These are phyloP conservation scores for Sphenostylis stenocarpa DNA, from an alignment of 306 rosid species.

Conservation along the genomic window DNA sequence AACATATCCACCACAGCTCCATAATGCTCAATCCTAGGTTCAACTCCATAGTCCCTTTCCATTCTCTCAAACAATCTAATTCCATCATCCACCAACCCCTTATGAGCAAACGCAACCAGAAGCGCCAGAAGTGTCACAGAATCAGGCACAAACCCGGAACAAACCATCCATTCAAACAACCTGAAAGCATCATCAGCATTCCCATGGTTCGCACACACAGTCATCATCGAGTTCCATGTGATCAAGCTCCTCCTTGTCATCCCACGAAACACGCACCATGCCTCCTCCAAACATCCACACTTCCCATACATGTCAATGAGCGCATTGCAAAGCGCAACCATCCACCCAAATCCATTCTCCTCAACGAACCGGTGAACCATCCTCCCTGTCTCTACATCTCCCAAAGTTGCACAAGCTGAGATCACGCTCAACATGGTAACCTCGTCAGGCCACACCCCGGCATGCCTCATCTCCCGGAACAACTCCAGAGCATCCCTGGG, in stretches of 20 bases:
- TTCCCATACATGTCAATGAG: constrained; percentile 62
- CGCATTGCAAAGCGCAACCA: constrained; percentile 60
- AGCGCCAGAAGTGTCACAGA: constrained; percentile 52
- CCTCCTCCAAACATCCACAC: constrained; percentile 60
- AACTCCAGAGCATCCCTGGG: constrained; percentile 53
- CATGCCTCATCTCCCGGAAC: constrained; percentile 54
- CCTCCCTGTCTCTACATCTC: constrained; percentile 51
- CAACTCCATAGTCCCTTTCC: constrained; percentile 45
- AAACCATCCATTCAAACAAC: constrained; percentile 47
- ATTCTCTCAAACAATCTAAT: constrained; percentile 51
- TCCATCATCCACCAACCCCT: constrained; percentile 60
- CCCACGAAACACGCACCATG: constrained; percentile 46
- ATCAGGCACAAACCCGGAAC: constrained; percentile 47
- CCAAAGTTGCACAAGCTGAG: constrained; percentile 50
- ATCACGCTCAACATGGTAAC: constrained; percentile 64
- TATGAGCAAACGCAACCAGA: constrained; percentile 54
- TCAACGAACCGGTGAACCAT: constrained; percentile 48
- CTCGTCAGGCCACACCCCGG: constrained; percentile 53
- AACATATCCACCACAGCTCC: constrained; percentile 63
- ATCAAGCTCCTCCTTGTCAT: constrained; percentile 55
- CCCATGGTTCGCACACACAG: constrained; percentile 57
- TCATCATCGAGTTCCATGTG: constrained; percentile 64
- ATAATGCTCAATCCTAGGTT: constrained; percentile 61
- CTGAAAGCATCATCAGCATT: constrained; percentile 44
- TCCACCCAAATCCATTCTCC: constrained; percentile 55